These are phyloP conservation scores for Suhomyces faveliae DNA, from an alignment of 805 yeast species.

Conservation along the genomic window DNA sequence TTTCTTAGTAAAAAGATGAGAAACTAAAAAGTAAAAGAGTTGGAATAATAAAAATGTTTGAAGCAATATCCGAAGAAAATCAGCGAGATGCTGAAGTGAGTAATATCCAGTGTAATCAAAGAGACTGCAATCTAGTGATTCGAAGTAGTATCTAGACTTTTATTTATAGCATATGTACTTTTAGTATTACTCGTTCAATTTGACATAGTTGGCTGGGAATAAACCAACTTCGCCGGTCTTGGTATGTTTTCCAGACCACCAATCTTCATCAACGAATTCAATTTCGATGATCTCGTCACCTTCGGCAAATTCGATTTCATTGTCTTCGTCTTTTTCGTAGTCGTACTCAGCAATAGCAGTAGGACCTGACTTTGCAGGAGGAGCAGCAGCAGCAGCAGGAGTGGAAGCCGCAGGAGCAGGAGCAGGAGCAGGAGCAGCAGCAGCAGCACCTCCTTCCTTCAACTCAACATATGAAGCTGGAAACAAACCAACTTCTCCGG, in stretches of 20 bases:
- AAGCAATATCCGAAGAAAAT: too few species aligned
- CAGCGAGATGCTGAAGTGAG: too few species aligned
- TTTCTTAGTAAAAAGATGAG: too few species aligned
- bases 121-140: background rate
- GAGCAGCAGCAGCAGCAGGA: constrained; percentile 17
- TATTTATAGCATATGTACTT: background rate
- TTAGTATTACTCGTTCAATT: constrained; percentile 18
- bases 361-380: constrained; percentile 13
- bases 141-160: background rate
- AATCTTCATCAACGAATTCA: constrained; percentile 88
- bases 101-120: too few species aligned
- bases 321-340: constrained; percentile 90
- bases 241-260: constrained; percentile 88
- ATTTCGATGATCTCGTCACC: constrained; percentile 80
- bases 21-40: too few species aligned
- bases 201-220: constrained; percentile 90
- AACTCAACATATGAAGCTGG: constrained; percentile 53
- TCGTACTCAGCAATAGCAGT: constrained; percentile 69
- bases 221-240: constrained; percentile 73
- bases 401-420: constrained; percentile 12
- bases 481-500: constrained; percentile 54
- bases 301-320: constrained; percentile 81
- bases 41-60: too few species aligned
- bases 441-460: constrained; percentile 14
- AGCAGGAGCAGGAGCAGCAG: constrained; percentile 15